Conservation (phyloP, 208 protist genomes). For the Polymyxa betae region DNA sequence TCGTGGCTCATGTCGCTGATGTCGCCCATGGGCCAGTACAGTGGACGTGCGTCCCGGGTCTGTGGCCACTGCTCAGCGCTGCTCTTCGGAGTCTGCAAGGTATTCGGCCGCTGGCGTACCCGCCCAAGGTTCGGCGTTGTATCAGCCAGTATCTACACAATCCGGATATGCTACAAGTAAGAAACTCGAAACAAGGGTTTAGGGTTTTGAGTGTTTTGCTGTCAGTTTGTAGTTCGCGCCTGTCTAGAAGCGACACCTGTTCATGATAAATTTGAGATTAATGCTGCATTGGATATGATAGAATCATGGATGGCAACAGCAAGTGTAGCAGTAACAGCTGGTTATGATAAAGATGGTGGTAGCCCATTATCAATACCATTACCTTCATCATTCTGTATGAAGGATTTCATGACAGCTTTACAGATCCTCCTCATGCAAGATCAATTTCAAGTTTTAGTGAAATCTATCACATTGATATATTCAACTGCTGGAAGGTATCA, state of each 20-base stretch:
- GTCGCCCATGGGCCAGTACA: neutral
- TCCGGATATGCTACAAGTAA: constrained; percentile 2
- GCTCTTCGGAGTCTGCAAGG: neutral
- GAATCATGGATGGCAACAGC: neutral
- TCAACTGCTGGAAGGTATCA: neutral
- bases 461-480: neutral
- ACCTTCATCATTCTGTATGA: neutral
- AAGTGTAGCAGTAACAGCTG: neutral
- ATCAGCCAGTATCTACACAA: neutral
- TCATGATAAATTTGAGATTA: neutral
- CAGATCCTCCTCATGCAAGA: neutral
- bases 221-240: neutral
- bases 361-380: neutral
- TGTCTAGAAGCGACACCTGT: neutral
- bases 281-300: neutral
- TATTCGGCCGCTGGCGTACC: neutral
- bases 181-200: neutral
- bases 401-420: neutral
- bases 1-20: neutral
- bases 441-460: neutral
- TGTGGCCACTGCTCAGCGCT: neutral
- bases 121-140: neutral
- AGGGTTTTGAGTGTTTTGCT: neutral
- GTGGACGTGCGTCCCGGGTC: constrained; percentile 1
- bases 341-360: neutral